A percentile compares a stretch with the other conserved stretches of the same genome.
These are phyloP conservation scores for Talaromyces adpressus DNA, from an alignment of 495 filamentous ascomycete genomes.

Conservation along the genomic window DNA sequence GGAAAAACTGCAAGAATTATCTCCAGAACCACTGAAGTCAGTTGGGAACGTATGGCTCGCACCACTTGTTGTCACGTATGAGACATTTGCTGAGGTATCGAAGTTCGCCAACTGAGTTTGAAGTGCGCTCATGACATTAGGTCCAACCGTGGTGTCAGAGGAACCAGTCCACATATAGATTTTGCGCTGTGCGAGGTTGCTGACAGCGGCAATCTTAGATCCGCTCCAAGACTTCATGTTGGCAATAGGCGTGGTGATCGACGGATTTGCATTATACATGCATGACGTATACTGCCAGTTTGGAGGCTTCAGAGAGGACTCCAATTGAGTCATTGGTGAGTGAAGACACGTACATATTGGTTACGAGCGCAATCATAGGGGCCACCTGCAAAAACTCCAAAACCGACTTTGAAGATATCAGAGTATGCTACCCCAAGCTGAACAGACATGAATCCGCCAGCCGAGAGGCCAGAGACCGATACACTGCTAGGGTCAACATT, in stretches of 20 bases:
- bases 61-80: conserved; percentile 10
- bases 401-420: conserved; percentile 10
- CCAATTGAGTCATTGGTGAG: not conserved
- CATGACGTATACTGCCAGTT: not conserved
- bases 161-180: conserved; percentile 12
- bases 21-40: conserved; percentile 10
- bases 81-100: conserved; percentile 7
- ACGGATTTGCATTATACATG: conserved; percentile 12
- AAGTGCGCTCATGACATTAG: conserved; percentile 10
- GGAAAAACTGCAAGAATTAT: conserved; percentile 9
- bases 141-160: conserved; percentile 9
- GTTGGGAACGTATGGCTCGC: conserved; percentile 12
- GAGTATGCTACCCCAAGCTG: conserved; percentile 14
- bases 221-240: conserved; percentile 15
- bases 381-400: conserved; percentile 13
- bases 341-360: not conserved
- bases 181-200: conserved; percentile 10
- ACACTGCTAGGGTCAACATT: too few species aligned
- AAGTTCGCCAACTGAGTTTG: conserved; percentile 8
- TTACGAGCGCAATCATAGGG: conserved; percentile 14
- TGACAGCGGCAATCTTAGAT: conserved; percentile 5
- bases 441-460: conserved; percentile 11
- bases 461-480: too few species aligned
- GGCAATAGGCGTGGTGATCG: conserved; percentile 9
- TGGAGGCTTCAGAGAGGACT: too few species aligned